Evolutionary conservation across 495 filamentous ascomycete species (phyloP).

Genomic region (Penicillium cataractarum): DNA sequence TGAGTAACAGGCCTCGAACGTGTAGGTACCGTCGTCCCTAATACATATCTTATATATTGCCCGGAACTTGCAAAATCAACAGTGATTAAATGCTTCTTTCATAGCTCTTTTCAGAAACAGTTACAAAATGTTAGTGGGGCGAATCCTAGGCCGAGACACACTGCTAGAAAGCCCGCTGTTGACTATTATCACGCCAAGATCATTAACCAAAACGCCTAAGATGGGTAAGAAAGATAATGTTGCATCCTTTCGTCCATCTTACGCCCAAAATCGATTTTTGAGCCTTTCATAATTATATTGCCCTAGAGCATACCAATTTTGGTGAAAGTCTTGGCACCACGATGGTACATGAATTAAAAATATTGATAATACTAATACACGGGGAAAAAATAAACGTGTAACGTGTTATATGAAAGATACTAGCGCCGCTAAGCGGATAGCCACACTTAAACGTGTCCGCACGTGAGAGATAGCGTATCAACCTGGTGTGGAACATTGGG

Average conservation of each 20-base stretch:
- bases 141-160: constrained; percentile 11
- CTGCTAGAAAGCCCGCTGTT: constrained; percentile 15
- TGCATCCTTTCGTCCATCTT: constrained; percentile 12
- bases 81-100: constrained; percentile 11
- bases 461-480: constrained; percentile 1
- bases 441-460: constrained; percentile 4
- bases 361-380: constrained; percentile 17
- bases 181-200: constrained; percentile 18
- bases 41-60: constrained; percentile 16
- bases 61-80: constrained; percentile 7
- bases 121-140: constrained; percentile 17
- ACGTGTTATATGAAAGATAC: constrained; percentile 23
- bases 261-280: constrained; percentile 6
- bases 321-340: constrained; percentile 27
- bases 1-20: no score
- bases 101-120: constrained; percentile 10
- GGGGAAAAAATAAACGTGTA: constrained; percentile 12
- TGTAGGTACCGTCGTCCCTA: no score
- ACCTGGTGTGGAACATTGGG: background rate
- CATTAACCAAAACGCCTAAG: constrained; percentile 14
- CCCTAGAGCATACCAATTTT: constrained; percentile 25
- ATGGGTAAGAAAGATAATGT: constrained; percentile 17
- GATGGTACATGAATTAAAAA: constrained; percentile 19
- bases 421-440: constrained; percentile 16
- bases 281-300: constrained; percentile 26